phyloP scores from a whole-genome alignment of 2,329 filamentous ascomycete genomes.

The Sarocladiaceae sp. region DNA sequence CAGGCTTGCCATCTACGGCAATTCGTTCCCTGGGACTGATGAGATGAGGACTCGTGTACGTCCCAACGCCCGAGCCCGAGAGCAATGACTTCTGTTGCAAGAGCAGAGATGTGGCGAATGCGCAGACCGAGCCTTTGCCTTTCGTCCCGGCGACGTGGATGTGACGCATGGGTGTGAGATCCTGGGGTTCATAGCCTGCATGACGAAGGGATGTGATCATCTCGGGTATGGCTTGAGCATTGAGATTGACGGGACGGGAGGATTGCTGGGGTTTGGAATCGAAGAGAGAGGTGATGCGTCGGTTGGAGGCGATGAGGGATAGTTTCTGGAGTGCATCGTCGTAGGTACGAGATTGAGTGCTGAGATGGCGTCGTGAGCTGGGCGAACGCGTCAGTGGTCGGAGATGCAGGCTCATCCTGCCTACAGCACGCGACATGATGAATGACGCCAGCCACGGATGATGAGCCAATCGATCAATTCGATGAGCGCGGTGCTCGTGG shows the following conservation, averaged over 20 bases:
- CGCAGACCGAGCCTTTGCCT: constrained; percentile 86
- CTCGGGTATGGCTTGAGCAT: constrained; percentile 73
- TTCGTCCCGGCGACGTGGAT: constrained; percentile 93
- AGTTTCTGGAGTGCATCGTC: constrained; percentile 70
- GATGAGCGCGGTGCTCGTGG: too few species aligned
- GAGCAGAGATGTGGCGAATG: constrained; percentile 71
- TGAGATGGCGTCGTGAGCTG: neutral
- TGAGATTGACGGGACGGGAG: constrained; percentile 48
- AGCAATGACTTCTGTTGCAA: constrained; percentile 42
- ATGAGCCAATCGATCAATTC: too few species aligned
- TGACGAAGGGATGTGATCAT: constrained; percentile 74
- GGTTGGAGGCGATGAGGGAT: constrained; percentile 76
- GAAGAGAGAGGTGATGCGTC: constrained; percentile 54
- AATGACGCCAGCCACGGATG: too few species aligned
- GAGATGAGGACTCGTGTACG: constrained; percentile 84
- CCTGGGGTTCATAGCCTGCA: constrained; percentile 61
- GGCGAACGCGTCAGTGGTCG: neutral
- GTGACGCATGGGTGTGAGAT: constrained; percentile 40
- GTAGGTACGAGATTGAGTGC: constrained; percentile 34
- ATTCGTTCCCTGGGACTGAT: constrained; percentile 82
- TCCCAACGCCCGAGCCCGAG: constrained; percentile 46
- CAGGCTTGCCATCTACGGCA: constrained; percentile 67
- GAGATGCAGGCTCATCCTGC: neutral
- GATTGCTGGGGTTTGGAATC: constrained; percentile 30
- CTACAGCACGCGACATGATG: too few species aligned